A percentile compares a stretch with the other conserved stretches of the same genome.
phyloP scores from a whole-genome alignment of 306 rosid genomes.

The Begonia loranthoides region DNA sequence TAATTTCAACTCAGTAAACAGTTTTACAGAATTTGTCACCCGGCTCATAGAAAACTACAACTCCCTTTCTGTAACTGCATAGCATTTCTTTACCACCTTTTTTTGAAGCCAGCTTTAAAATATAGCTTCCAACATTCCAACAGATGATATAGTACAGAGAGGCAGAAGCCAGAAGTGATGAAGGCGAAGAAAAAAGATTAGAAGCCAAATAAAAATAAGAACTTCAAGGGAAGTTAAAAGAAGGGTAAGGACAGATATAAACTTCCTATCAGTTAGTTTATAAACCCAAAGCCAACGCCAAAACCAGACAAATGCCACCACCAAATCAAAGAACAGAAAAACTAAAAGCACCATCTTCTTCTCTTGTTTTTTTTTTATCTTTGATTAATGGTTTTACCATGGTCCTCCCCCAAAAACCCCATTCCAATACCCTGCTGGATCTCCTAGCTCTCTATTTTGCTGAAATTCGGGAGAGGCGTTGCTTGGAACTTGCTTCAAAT shows the following conservation, averaged over 20 bases:
- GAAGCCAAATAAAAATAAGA: neutral
- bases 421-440: conserved; percentile 11
- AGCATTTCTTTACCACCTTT: neutral
- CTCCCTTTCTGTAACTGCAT: too few relatives aligned
- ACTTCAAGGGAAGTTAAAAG: neutral
- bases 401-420: conserved; percentile 14
- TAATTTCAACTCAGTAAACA: neutral
- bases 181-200: too few relatives aligned
- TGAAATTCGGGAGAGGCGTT: neutral
- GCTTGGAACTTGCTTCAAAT: conserved; percentile 9
- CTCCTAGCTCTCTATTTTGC: conserved; percentile 9
- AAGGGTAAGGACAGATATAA: neutral
- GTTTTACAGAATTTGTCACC: neutral
- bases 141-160: neutral
- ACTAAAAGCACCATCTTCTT: neutral
- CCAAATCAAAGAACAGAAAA: neutral
- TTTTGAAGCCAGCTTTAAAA: neutral
- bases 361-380: neutral
- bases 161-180: too few relatives aligned
- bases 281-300: neutral
- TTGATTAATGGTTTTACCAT: conserved; percentile 3
- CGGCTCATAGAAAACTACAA: neutral
- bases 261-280: neutral
- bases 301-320: neutral
- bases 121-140: neutral